These are phyloP conservation scores for Fraxinus ornus DNA, from an alignment of 305 asterid species.

Conservation along the genomic window DNA sequence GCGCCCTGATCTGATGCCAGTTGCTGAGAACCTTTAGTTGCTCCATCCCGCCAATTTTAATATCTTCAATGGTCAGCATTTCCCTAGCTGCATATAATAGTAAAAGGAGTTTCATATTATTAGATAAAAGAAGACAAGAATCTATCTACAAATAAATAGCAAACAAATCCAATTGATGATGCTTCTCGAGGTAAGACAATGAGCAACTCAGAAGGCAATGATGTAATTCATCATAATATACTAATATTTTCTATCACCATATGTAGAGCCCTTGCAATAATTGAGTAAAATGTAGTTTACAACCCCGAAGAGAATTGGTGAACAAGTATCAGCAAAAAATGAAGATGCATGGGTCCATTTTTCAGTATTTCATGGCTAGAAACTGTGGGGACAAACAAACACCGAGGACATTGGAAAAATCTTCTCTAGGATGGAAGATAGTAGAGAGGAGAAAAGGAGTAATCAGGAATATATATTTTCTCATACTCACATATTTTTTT, in stretches of 20 bases:
- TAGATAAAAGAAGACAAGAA: neutral
- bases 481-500: neutral
- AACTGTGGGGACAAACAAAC: neutral
- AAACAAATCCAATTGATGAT: neutral
- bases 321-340: neutral
- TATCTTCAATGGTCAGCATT: slow-evolving; percentile 41
- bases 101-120: neutral
- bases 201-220: neutral
- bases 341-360: neutral
- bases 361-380: neutral
- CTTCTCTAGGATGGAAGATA: neutral
- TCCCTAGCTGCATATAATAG: slow-evolving; percentile 42
- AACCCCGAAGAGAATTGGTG: neutral
- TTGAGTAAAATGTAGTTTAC: neutral
- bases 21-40: slow-evolving; percentile 59
- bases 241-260: neutral
- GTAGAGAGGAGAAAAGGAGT: neutral
- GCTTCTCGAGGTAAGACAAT: neutral
- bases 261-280: neutral
- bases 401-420: neutral
- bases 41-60: slow-evolving; percentile 44
- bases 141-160: neutral
- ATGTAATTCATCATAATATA: neutral
- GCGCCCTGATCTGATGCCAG: slow-evolving; percentile 79
- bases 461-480: neutral